Percentiles rank a stretch among this genome's conserved stretches.
phyloP scores from a whole-genome alignment of 2,329 filamentous ascomycete genomes.

The Talaromyces islandicus region DNA sequence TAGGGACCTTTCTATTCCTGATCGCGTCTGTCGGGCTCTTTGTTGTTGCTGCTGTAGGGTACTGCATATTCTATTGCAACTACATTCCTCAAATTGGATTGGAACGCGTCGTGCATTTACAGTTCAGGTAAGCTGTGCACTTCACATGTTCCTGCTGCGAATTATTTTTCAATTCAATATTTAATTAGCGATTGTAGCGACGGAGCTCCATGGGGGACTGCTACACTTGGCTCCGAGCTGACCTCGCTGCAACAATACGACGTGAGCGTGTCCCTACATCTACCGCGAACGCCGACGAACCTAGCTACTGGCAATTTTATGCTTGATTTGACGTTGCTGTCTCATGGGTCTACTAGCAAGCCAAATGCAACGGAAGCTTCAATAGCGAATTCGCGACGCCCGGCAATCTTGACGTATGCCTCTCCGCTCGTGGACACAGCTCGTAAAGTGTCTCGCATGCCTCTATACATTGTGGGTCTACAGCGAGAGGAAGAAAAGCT shows the following conservation, averaged over 20 bases:
- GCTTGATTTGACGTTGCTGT: slow-evolving; percentile 69
- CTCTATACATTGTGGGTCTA: slow-evolving; percentile 64
- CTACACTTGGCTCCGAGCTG: slow-evolving; percentile 48
- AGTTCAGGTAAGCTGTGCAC: slow-evolving; percentile 51
- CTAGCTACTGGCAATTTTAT: slow-evolving; percentile 85
- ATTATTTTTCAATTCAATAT: background rate
- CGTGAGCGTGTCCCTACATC: slow-evolving; percentile 64
- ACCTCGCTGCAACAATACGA: slow-evolving; percentile 77
- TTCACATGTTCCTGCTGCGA: slow-evolving; percentile 2
- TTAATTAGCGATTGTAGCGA: slow-evolving; percentile 25
- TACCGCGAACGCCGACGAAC: slow-evolving; percentile 76
- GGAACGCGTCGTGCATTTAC: slow-evolving; percentile 57
- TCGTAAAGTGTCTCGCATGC: slow-evolving; percentile 57
- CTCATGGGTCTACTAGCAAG: slow-evolving; percentile 28
- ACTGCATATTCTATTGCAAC: slow-evolving; percentile 61
- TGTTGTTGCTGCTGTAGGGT: slow-evolving; percentile 54
- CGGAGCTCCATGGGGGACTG: slow-evolving; percentile 48
- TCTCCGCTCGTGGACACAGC: slow-evolving; percentile 62
- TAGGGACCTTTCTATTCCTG: slow-evolving; percentile 53
- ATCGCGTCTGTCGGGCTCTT: slow-evolving; percentile 51
- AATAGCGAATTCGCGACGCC: slow-evolving; percentile 62
- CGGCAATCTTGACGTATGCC: slow-evolving; percentile 73
- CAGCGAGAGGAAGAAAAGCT: slow-evolving; percentile 59
- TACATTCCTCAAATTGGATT: slow-evolving; percentile 63
- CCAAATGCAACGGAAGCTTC: slow-evolving; percentile 33